Conservation (phyloP, 2,329 filamentous ascomycete species). For the Meredithiella fracta region DNA sequence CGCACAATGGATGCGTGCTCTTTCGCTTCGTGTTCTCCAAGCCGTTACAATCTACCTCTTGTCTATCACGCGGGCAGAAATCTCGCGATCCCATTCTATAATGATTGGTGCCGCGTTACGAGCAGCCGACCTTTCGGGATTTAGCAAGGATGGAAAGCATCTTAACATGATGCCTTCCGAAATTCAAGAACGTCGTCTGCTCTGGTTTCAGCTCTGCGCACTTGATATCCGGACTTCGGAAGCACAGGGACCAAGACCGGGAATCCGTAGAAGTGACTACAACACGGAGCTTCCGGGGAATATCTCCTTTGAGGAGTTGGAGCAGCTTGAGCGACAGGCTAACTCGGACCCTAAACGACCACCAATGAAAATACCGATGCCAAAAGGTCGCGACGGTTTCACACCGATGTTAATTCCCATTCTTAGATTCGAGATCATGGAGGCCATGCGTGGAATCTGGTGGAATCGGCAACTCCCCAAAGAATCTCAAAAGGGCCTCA, state of each 20-base stretch:
- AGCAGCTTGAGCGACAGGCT: not conserved
- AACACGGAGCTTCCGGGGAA: slow-evolving; percentile 59
- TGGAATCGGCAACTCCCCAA: slow-evolving; percentile 51
- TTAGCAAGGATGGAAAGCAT: slow-evolving; percentile 52
- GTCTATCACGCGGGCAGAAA: slow-evolving; percentile 52
- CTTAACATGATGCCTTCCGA: slow-evolving; percentile 52
- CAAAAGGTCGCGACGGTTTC: slow-evolving; percentile 16
- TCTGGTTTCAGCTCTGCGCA: slow-evolving; percentile 67
- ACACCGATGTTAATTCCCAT: slow-evolving; percentile 51
- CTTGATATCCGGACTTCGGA: slow-evolving; percentile 61
- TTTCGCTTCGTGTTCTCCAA: slow-evolving; percentile 52
- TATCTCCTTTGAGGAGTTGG: slow-evolving; percentile 23
- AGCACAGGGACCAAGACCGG: slow-evolving; percentile 53
- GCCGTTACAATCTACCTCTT: slow-evolving; percentile 66
- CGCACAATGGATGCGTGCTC: slow-evolving; percentile 56
- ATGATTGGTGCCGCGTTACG: slow-evolving; percentile 55
- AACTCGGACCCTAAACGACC: not conserved
- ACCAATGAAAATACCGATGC: not conserved
- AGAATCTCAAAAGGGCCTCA: slow-evolving; percentile 42
- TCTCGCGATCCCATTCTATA: slow-evolving; percentile 58
- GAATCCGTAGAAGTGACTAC: slow-evolving; percentile 58
- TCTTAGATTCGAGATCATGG: slow-evolving; percentile 56
- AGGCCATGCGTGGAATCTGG: slow-evolving; percentile 57
- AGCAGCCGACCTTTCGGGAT: slow-evolving; percentile 61
- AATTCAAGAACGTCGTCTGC: slow-evolving; percentile 51